Conservation (phyloP, 352 stramenopile species). For the Albugo candida region DNA sequence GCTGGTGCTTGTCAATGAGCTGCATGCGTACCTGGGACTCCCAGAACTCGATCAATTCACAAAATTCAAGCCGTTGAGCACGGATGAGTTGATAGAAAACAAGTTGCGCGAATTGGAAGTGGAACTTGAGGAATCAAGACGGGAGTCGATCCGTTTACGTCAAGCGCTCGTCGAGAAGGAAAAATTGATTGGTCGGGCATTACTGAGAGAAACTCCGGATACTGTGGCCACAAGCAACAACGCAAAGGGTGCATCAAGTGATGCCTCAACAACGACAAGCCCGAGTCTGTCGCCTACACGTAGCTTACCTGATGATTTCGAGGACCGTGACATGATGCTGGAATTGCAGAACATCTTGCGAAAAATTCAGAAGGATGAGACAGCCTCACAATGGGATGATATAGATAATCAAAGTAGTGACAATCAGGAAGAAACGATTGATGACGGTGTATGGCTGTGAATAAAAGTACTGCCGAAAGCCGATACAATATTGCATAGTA, state of each 20-base stretch:
- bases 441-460: conserved; percentile 15
- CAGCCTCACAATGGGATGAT: neutral
- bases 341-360: conserved; percentile 14
- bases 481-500: neutral
- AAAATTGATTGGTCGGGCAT: conserved; percentile 21
- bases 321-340: conserved; percentile 29
- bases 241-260: conserved; percentile 23
- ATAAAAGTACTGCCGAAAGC: conserved; percentile 13
- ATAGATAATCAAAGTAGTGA: conserved; percentile 1
- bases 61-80: conserved; percentile 42
- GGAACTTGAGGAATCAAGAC: conserved; percentile 29
- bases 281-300: too few species aligned
- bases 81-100: conserved; percentile 19
- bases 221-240: conserved; percentile 32
- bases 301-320: conserved; percentile 19
- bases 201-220: conserved; percentile 32
- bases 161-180: conserved; percentile 42
- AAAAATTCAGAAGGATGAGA: conserved; percentile 11
- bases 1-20: conserved; percentile 52
- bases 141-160: conserved; percentile 38
- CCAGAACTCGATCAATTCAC: conserved; percentile 46
- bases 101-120: conserved; percentile 26
- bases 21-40: conserved; percentile 43
- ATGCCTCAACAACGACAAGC: too few species aligned
- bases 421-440: conserved; percentile 10